These are phyloP conservation scores for Inosperma sp. DNA, from an alignment of 768 basidiomycete genomes.

Conservation along the genomic window DNA sequence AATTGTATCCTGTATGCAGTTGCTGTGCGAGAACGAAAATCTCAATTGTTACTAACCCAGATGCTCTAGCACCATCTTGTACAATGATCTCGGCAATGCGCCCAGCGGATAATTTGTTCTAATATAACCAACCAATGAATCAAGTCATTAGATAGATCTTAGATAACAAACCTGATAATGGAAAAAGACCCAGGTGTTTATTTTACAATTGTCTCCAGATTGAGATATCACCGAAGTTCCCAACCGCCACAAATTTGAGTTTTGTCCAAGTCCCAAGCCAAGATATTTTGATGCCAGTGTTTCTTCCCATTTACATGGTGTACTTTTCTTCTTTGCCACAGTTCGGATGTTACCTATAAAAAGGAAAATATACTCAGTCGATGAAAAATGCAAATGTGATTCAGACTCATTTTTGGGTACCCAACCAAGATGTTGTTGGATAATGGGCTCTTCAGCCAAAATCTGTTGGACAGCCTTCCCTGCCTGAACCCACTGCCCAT, in stretches of 20 bases:
- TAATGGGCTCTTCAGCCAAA: slow-evolving; percentile 1
- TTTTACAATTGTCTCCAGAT: neutral
- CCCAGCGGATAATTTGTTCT: neutral
- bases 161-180: neutral
- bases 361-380: neutral
- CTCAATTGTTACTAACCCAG: neutral
- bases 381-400: neutral
- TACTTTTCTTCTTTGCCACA: neutral
- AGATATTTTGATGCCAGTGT: neutral
- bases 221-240: neutral
- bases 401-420: neutral
- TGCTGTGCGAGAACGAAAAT: neutral
- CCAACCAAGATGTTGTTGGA: slow-evolving; percentile 13
- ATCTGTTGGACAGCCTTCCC: slow-evolving; percentile 3
- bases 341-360: neutral
- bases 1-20: neutral
- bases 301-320: neutral
- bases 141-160: neutral
- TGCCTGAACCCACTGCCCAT: slow-evolving; percentile 9
- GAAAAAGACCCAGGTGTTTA: neutral
- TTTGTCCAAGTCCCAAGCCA: neutral
- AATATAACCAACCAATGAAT: neutral
- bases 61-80: neutral
- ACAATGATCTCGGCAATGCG: slow-evolving; percentile 1
- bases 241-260: neutral